Evolutionary conservation across 2,329 filamentous ascomycete species (phyloP).

Genomic region (Aphanocladium album): DNA sequence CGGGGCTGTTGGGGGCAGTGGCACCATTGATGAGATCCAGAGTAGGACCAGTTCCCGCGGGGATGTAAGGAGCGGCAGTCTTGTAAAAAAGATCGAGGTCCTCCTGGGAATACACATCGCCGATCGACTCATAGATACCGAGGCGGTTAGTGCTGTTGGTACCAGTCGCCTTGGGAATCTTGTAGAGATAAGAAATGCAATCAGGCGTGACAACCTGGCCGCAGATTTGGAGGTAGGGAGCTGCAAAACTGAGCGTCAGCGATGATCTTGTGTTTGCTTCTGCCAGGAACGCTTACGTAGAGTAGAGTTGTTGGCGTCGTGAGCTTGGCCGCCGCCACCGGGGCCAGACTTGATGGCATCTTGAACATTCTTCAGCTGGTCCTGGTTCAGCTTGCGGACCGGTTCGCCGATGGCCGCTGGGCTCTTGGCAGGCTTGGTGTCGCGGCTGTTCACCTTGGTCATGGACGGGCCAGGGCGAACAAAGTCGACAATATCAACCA

Average conservation of each 20-base stretch:
- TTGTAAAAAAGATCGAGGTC: conserved; percentile 34
- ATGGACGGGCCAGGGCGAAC: conserved; percentile 37
- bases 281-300: background rate
- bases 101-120: background rate
- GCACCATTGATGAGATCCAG: conserved; percentile 44
- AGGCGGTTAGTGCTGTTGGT: conserved; percentile 38
- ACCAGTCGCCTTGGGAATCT: conserved; percentile 34
- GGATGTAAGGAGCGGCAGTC: conserved; percentile 36
- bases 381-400: conserved; percentile 18
- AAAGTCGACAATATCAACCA: conserved; percentile 35
- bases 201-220: conserved; percentile 51
- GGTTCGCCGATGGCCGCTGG: conserved; percentile 4
- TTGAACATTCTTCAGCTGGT: conserved; percentile 13
- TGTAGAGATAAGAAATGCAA: conserved; percentile 48
- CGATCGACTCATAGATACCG: conserved; percentile 46
- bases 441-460: conserved; percentile 21
- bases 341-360: conserved; percentile 8
- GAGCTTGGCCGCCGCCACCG: background rate
- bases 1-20: conserved; percentile 33
- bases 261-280: background rate
- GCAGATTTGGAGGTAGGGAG: conserved; percentile 28
- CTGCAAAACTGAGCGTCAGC: background rate
- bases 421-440: background rate
- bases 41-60: conserved; percentile 38
- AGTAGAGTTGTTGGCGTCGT: background rate